A percentile compares a stretch with the other conserved stretches of the same genome.
phyloP scores from a whole-genome alignment of 805 yeast genomes.

The Zygotorulaspora florentina region DNA sequence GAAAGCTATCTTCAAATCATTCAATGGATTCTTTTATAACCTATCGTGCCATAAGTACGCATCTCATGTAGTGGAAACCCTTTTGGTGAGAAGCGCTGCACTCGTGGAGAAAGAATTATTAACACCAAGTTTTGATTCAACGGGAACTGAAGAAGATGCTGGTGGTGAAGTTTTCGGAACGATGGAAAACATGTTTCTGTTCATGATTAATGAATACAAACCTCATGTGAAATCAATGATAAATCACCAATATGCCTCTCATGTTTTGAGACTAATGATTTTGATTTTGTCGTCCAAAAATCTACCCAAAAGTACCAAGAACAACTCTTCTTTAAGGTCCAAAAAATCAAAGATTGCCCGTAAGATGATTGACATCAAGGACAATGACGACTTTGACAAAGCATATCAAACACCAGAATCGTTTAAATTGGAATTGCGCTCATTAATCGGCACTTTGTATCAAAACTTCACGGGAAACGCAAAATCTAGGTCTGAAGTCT shows the following conservation, averaged over 20 bases:
- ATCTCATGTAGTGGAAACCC: conserved; percentile 89
- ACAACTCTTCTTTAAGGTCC: conserved; percentile 72
- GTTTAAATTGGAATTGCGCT: conserved; percentile 57
- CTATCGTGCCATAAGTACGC: conserved; percentile 84
- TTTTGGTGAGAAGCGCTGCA: conserved; percentile 69
- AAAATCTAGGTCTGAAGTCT: conserved; percentile 29
- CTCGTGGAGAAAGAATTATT: conserved; percentile 69
- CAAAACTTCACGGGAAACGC: conserved; percentile 29
- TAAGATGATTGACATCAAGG: conserved; percentile 85
- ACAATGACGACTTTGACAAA: conserved; percentile 63
- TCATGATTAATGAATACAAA: conserved; percentile 62
- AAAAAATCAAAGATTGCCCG: conserved; percentile 85
- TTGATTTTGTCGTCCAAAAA: conserved; percentile 73
- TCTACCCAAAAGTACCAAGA: conserved; percentile 65
- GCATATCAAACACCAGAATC: conserved; percentile 67
- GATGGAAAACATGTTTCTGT: conserved; percentile 62
- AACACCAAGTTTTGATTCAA: conserved; percentile 38
- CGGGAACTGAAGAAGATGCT: conserved; percentile 31
- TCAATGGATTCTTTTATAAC: conserved; percentile 69
- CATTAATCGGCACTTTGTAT: conserved; percentile 42
- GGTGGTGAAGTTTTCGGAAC: conserved; percentile 43
- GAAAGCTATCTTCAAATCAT: conserved; percentile 58
- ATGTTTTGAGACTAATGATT: conserved; percentile 69
- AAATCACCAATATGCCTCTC: conserved; percentile 80
- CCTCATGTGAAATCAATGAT: conserved; percentile 59